Evolutionary conservation across 805 yeast genomes (phyloP).

Genomic region (Saccharomycopsis oosterbeekiorum): DNA sequence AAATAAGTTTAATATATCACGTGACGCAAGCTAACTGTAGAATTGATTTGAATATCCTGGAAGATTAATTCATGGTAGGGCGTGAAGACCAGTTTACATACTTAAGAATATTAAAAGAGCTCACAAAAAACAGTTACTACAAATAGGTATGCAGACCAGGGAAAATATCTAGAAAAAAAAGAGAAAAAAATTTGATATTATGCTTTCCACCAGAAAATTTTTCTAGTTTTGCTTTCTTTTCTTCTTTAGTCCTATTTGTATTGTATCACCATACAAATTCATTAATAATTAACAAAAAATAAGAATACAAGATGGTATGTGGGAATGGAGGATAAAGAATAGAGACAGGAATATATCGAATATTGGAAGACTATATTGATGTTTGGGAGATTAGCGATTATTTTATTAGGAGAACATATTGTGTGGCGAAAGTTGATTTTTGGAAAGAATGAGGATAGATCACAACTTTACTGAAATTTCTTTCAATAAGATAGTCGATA

Average conservation of each 20-base stretch:
- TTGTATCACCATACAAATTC: background rate
- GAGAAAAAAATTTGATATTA: background rate
- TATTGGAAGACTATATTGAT: background rate
- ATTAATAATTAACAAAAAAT: background rate
- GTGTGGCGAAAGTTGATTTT: background rate
- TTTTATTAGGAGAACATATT: background rate
- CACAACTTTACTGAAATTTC: too few relatives aligned
- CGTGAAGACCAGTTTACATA: too few relatives aligned
- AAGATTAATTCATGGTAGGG: too few relatives aligned
- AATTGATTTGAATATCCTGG: too few relatives aligned
- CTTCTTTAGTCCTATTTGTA: background rate
- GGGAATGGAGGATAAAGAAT: background rate
- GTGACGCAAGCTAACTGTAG: too few relatives aligned
- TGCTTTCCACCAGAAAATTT: background rate
- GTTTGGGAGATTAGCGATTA: background rate
- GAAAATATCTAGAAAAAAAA: background rate
- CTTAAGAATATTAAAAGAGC: too few relatives aligned
- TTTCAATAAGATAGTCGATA: too few relatives aligned
- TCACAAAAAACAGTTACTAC: too few relatives aligned
- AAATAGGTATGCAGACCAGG: too few relatives aligned
- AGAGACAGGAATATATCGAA: background rate
- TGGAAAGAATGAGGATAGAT: background rate
- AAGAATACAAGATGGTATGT: conserved; percentile 40
- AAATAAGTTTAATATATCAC: too few relatives aligned
- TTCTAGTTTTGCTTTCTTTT: background rate